A percentile compares a stretch with the other conserved stretches of the same genome.
Evolutionary conservation across 148 eudicot species (phyloP).

Genomic region (Linanthus parryae): DNA sequence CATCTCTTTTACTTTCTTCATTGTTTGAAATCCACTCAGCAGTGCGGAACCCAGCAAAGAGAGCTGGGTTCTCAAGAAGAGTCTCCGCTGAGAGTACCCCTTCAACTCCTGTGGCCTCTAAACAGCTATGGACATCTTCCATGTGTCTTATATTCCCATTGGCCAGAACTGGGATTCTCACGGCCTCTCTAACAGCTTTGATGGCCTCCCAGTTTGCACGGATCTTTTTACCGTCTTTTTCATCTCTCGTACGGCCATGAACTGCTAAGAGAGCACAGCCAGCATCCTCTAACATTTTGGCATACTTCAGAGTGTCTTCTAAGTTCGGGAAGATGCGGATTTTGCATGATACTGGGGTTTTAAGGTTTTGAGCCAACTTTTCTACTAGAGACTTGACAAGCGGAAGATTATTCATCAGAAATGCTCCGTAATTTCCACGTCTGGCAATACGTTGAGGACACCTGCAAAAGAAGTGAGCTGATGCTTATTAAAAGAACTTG

Average conservation of each 20-base stretch:
- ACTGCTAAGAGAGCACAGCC: conserved; percentile 95
- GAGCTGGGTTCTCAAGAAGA: conserved; percentile 94
- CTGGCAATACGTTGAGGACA: conserved; percentile 96
- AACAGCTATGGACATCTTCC: conserved; percentile 66
- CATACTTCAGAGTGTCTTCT: conserved; percentile 71
- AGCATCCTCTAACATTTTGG: conserved; percentile 91
- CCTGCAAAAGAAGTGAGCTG: conserved; percentile 33
- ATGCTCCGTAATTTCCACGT: conserved; percentile 95
- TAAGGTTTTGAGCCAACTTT: conserved; percentile 61
- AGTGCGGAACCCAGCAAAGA: conserved; percentile 86
- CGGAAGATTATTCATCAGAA: conserved; percentile 91
- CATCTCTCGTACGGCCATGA: conserved; percentile 94
- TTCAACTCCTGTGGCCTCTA: conserved; percentile 71
- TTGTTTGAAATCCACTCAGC: conserved; percentile 57
- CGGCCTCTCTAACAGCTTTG: conserved; percentile 57
- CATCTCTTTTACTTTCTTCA: conserved; percentile 28
- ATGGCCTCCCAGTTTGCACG: conserved; percentile 76
- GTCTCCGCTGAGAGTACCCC: conserved; percentile 96
- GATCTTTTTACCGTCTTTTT: conserved; percentile 80
- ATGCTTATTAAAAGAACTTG: no score
- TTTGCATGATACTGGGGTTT: conserved; percentile 93
- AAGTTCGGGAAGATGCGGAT: conserved; percentile 79
- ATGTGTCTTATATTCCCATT: conserved; percentile 86
- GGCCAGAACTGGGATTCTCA: conserved; percentile 86
- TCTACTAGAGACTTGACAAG: conserved; percentile 78